Percentiles rank a stretch among this genome's conserved stretches.
Evolutionary conservation across 73 alveolate genomes (phyloP).

Genomic region (Blepharisma japonicum): DNA sequence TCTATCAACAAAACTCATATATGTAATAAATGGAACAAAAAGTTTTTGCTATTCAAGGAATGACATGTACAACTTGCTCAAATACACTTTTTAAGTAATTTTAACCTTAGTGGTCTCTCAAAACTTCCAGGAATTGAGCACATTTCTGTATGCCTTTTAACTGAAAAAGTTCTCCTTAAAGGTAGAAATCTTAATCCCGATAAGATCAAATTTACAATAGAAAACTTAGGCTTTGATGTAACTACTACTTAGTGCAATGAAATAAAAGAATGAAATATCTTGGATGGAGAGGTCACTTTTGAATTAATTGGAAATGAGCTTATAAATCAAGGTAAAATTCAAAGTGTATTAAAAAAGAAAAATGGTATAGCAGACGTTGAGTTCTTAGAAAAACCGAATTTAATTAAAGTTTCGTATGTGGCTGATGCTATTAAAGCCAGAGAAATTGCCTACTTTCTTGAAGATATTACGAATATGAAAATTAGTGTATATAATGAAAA

Average conservation of each 20-base stretch:
- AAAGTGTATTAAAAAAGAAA: no score
- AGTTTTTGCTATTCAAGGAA: constrained; percentile 6
- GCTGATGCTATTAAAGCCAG: constrained; percentile 5
- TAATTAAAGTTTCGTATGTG: neutral
- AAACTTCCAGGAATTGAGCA: neutral
- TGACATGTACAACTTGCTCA: constrained; percentile 25
- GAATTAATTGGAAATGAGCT: neutral
- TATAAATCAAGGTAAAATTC: no score
- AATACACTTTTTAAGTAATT: constrained; percentile 4
- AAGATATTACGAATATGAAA: neutral
- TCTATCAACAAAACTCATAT: no score
- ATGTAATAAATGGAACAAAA: constrained; percentile 14
- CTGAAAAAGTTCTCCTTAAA: constrained; percentile 5
- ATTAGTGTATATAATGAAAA: neutral
- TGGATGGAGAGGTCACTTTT: neutral
- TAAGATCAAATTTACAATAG: neutral
- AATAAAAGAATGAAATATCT: neutral
- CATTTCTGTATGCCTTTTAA: neutral
- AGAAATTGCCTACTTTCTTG: neutral
- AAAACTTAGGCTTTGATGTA: constrained; percentile 20
- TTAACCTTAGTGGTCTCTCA: constrained; percentile 18
- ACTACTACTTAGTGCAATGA: neutral
- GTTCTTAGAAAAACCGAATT: neutral
- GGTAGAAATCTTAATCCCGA: constrained; percentile 2
- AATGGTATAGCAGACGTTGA: neutral